These are phyloP conservation scores for Calonectria naviculata DNA, from an alignment of 2,329 filamentous ascomycete genomes.

Conservation along the genomic window DNA sequence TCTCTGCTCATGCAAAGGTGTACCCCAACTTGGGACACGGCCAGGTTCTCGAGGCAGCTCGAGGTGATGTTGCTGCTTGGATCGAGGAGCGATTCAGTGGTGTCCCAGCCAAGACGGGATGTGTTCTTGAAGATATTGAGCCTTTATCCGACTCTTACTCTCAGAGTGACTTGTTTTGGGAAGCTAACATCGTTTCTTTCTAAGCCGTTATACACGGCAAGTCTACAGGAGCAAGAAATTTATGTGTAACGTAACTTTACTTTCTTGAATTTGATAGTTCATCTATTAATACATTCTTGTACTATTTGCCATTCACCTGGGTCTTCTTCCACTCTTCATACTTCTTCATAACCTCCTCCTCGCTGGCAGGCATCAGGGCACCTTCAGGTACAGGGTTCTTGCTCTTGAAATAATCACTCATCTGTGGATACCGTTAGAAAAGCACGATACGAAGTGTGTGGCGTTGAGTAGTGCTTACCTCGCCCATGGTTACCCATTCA, in stretches of 20 bases:
- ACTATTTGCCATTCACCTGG: neutral
- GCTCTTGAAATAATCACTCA: constrained; percentile 78
- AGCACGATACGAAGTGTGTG: too few relatives aligned
- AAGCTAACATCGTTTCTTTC: neutral
- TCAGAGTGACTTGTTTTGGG: neutral
- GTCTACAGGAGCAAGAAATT: neutral
- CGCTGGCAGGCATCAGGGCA: constrained; percentile 68
- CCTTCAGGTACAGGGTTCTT: constrained; percentile 68
- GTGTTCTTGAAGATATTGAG: neutral
- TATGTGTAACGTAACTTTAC: neutral
- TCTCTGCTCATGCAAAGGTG: neutral
- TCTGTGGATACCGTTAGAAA: constrained; percentile 41
- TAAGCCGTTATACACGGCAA: neutral
- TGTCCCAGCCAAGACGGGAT: neutral
- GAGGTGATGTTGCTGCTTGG: neutral
- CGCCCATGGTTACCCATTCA: constrained; percentile 76
- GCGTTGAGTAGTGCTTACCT: constrained; percentile 43
- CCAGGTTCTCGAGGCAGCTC: neutral
- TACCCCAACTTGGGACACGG: neutral
- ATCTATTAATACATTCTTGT: neutral
- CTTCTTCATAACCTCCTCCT: constrained; percentile 30
- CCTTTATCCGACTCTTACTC: neutral
- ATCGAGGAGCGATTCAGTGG: neutral
- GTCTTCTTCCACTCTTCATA: constrained; percentile 31
- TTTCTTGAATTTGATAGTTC: neutral